Conservation (phyloP, 768 basidiomycete genomes). For the Russula foetens region DNA sequence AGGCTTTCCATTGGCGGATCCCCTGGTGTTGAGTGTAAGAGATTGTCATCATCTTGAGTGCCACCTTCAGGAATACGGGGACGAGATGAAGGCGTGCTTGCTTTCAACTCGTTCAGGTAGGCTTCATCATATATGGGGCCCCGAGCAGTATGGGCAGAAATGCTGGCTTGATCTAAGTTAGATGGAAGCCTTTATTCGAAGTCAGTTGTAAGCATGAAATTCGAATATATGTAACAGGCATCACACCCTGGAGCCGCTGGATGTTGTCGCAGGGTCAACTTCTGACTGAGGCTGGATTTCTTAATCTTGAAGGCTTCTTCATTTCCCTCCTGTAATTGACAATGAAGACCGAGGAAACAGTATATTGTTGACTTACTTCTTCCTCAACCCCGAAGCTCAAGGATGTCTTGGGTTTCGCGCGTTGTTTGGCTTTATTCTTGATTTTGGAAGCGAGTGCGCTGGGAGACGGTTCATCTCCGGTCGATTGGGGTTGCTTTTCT, state of each 20-base stretch:
- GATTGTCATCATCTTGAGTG: constrained; percentile 43
- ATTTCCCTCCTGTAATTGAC: constrained; percentile 42
- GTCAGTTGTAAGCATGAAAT: neutral
- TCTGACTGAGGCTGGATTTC: constrained; percentile 69
- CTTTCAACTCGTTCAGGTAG: constrained; percentile 71
- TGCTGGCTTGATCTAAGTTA: constrained; percentile 8
- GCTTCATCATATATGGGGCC: constrained; percentile 64
- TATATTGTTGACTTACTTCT: constrained; percentile 39
- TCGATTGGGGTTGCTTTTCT: constrained; percentile 15
- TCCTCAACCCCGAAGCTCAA: constrained; percentile 72
- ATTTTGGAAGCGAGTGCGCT: constrained; percentile 55
- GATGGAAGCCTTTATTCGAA: neutral
- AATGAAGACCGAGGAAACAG: neutral
- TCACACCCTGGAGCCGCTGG: constrained; percentile 30
- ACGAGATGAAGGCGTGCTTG: constrained; percentile 57
- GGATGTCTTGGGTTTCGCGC: constrained; percentile 53
- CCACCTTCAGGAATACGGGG: constrained; percentile 32
- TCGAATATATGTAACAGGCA: neutral
- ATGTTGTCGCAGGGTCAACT: constrained; percentile 48
- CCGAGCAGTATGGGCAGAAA: constrained; percentile 31
- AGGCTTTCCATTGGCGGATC: neutral
- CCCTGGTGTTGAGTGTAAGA: constrained; percentile 32
- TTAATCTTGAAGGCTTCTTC: constrained; percentile 70
- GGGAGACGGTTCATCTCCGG: constrained; percentile 40
- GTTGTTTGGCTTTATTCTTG: constrained; percentile 60